A percentile compares a stretch with the other conserved stretches of the same genome.
Conservation (phyloP, 306 rosid genomes). For the Rosa lucieae region DNA sequence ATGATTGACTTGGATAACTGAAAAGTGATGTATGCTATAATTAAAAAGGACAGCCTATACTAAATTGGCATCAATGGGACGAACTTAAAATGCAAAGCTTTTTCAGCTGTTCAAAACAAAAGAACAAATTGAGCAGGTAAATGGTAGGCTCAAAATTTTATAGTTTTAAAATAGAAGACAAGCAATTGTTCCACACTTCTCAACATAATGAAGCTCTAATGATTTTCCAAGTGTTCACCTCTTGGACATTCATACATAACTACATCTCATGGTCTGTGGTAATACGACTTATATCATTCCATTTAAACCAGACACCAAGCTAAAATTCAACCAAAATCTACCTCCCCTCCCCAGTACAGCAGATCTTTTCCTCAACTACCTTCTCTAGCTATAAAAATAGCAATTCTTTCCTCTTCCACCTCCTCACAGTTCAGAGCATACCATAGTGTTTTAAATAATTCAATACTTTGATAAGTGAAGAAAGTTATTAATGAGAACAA, state of each 20-base stretch:
- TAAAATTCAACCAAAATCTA: too few relatives aligned
- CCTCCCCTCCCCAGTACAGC: too few relatives aligned
- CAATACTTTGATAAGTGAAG: not conserved
- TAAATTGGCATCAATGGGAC: slow-evolving; percentile 6
- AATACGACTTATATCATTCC: too few relatives aligned
- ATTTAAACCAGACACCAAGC: too few relatives aligned
- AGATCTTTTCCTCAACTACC: too few relatives aligned
- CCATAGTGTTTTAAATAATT: not conserved
- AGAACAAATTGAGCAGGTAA: not conserved
- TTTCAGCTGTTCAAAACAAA: not conserved
- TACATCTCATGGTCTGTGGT: too few relatives aligned
- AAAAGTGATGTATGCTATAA: slow-evolving; percentile 1
- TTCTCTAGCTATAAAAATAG: too few relatives aligned
- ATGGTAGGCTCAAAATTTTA: not conserved
- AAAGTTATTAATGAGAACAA: not conserved
- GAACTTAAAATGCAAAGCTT: not conserved
- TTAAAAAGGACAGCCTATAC: slow-evolving; percentile 7
- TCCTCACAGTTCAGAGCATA: not conserved
- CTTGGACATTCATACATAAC: too few relatives aligned
- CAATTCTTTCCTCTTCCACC: not conserved
- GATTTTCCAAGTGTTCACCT: not conserved
- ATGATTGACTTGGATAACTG: slow-evolving; percentile 80
- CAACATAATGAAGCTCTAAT: not conserved
- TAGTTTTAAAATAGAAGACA: not conserved
- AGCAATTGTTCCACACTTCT: not conserved